Evolutionary conservation across 2,329 filamentous ascomycete genomes (phyloP).

Genomic region (Diaporthe sp.): DNA sequence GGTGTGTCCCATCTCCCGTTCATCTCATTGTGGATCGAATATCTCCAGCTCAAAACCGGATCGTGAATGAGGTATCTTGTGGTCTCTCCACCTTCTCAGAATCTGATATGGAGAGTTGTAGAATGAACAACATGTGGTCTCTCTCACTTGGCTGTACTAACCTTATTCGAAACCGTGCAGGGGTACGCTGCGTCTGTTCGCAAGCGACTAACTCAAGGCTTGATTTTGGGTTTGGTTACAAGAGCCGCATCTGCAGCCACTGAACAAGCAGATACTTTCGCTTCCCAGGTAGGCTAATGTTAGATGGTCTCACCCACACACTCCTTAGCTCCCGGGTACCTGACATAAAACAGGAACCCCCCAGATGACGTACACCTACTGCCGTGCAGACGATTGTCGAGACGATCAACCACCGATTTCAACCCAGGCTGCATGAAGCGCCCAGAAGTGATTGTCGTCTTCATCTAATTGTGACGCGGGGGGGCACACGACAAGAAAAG

Average conservation of each 20-base stretch:
- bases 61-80: neutral
- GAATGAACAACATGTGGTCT: neutral
- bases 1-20: neutral
- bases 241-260: conserved; percentile 6
- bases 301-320: neutral
- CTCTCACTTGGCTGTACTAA: neutral
- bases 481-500: neutral
- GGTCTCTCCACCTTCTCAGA: neutral
- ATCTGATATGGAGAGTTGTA: neutral
- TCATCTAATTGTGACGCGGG: neutral
- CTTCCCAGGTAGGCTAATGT: neutral
- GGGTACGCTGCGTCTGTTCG: conserved; percentile 9
- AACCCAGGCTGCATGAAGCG: neutral
- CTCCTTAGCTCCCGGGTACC: neutral
- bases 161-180: conserved; percentile 14
- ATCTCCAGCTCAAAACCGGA: neutral
- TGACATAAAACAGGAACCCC: neutral
- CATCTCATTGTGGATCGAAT: neutral
- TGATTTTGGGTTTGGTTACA: conserved; percentile 8
- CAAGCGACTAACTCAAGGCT: neutral
- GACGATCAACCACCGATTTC: neutral
- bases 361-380: neutral
- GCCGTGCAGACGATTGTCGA: neutral
- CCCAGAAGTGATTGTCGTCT: neutral
- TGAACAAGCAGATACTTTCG: neutral